Percentiles rank a stretch among this genome's conserved stretches.
These are phyloP conservation scores for Anaeromyces robustus DNA, from an alignment of 192 early-diverging fungal genomes.

Conservation along the genomic window DNA sequence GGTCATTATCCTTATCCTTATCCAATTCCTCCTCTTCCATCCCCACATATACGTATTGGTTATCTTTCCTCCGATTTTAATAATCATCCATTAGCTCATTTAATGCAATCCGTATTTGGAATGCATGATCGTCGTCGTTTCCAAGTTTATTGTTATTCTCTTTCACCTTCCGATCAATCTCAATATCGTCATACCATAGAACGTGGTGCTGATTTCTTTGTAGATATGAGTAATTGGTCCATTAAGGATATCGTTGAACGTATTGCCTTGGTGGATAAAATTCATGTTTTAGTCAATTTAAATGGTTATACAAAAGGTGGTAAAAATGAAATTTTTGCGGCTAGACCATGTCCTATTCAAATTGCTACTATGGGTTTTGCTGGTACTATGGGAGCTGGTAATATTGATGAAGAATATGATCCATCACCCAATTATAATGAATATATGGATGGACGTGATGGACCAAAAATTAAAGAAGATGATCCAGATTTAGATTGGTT, in stretches of 20 bases:
- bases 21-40: constrained; percentile 55
- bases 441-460: background rate
- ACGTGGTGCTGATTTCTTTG: constrained; percentile 58
- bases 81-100: constrained; percentile 80
- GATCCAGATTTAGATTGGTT: constrained; percentile 9
- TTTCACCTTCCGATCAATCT: constrained; percentile 59
- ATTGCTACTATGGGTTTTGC: constrained; percentile 89
- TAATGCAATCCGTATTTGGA: constrained; percentile 92
- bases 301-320: constrained; percentile 97
- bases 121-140: constrained; percentile 65
- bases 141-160: constrained; percentile 69
- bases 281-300: constrained; percentile 81
- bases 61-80: constrained; percentile 88
- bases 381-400: constrained; percentile 72
- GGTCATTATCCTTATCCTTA: constrained; percentile 36
- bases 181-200: constrained; percentile 69
- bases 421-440: constrained; percentile 6
- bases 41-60: constrained; percentile 57
- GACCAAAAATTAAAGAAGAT: background rate
- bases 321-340: constrained; percentile 84
- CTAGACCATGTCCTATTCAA: constrained; percentile 74
- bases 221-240: constrained; percentile 58
- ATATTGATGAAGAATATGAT: constrained; percentile 22
- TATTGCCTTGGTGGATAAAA: constrained; percentile 47
- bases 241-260: constrained; percentile 59